Base-by-base conservation (phyloP, 805 yeast species). In the Candida patagonica region DNA sequence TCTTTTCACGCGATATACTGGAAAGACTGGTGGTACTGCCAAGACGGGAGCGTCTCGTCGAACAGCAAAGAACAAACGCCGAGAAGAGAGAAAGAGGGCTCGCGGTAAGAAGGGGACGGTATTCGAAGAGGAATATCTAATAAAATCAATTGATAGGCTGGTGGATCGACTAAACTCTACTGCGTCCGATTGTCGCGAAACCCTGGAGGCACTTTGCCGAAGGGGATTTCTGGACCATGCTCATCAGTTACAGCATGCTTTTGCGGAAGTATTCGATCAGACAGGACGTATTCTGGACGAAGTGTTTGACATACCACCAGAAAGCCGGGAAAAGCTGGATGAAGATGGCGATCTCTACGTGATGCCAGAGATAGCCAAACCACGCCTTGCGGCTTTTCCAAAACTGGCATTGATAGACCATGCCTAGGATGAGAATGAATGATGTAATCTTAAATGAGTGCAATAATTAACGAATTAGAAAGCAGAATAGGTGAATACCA, bases 81-180 rank as follows among this genome's bases (percentile, higher is more conserved):
- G 98, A 49, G 96, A 89, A 61, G 98, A 89, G 57, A 76, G 98
- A 53, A 92, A 92, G 65, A 74, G 78, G 44, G 99, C 98, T 2
- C 76, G 95, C 52, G 99, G 99, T 44, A 86, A 94, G 67, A 92
- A 92, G 65, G 97, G 97, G 35, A 89, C 96, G 5, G 82, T 92
- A 16, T 92, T 92, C 55, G 99, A 92, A 60, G 98, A 92, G 59
- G 97, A 92, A 59, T 92, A 92, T 59, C 72, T 92, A 42, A 79
- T 92, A 35, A 76, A 75, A 50, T 88, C 96, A 3, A 77, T 85
- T 43, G 92, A 95, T 3, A 76, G 99, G 56, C 70, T 92, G 57
- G 62, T 86, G 25, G 96, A 86, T 41, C 74, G 98, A 51, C 62
- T 92, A 42, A 73, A 75, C 33, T 77, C 73, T 48, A 81, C 95